phyloP scores from a whole-genome alignment of 805 yeast species.

The Sugiyamaella marilandica region DNA sequence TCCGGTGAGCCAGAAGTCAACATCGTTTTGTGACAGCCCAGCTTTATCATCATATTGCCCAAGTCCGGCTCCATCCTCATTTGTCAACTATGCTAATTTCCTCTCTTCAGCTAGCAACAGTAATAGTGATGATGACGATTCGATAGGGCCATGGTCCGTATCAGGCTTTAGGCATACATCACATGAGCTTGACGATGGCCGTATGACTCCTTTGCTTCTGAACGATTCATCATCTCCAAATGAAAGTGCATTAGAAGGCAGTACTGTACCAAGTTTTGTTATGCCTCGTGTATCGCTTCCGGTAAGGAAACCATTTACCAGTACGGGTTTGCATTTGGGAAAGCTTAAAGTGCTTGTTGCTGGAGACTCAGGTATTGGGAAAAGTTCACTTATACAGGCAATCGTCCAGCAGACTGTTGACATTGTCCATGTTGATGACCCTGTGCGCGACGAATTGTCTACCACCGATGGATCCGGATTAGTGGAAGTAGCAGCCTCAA shows the following conservation, averaged over 20 bases:
- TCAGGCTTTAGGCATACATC: conserved; percentile 2
- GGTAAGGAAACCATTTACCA: conserved; percentile 22
- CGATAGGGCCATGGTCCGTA: conserved; percentile 13
- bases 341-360: conserved; percentile 51
- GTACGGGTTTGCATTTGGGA: conserved; percentile 23
- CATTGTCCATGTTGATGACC: conserved; percentile 23
- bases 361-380: conserved; percentile 86
- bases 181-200: background rate
- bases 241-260: background rate
- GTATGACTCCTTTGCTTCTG: background rate
- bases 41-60: background rate
- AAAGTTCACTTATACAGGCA: conserved; percentile 78
- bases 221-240: background rate
- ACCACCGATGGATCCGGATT: background rate
- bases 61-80: background rate
- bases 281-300: conserved; percentile 26
- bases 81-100: background rate
- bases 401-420: conserved; percentile 57
- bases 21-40: background rate
- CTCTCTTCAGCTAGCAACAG: background rate
- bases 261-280: conserved; percentile 12
- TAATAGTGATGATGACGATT: conserved; percentile 14
- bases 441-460: background rate
- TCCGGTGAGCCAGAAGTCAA: background rate
- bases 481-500: conserved; percentile 21